Evolutionary conservation across 2,329 filamentous ascomycete genomes (phyloP).

Genomic region (Mycosphaerelloides madeirae): DNA sequence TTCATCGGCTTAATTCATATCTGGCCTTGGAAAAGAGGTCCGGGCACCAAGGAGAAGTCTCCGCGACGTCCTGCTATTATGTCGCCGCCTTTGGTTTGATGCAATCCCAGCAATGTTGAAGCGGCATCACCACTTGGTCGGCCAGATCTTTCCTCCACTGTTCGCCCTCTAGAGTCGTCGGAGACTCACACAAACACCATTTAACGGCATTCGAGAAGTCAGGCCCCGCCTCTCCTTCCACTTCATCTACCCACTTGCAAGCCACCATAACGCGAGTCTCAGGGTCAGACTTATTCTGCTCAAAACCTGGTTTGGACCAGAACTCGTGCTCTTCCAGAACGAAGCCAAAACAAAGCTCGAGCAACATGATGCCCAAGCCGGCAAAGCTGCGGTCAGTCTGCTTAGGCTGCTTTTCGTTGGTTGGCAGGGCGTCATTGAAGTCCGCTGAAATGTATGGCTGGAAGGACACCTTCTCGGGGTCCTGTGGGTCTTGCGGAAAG

Average conservation of each 20-base stretch:
- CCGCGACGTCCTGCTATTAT: too few relatives aligned
- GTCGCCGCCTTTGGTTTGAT: slow-evolving; percentile 4
- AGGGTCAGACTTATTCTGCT: background rate
- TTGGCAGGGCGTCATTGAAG: slow-evolving; percentile 3
- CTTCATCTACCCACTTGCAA: slow-evolving; percentile 5
- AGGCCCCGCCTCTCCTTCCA: slow-evolving; percentile 8
- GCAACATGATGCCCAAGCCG: slow-evolving; percentile 15
- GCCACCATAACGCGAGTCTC: slow-evolving; percentile 9
- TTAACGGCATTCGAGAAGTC: slow-evolving; percentile 4
- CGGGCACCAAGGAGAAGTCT: too few relatives aligned
- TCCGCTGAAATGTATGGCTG: slow-evolving; percentile 14
- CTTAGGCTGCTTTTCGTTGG: background rate
- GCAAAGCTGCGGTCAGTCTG: slow-evolving; percentile 11
- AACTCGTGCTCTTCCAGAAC: slow-evolving; percentile 8
- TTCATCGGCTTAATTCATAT: too few relatives aligned
- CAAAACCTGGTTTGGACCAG: slow-evolving; percentile 5
- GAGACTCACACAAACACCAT: slow-evolving; percentile 16
- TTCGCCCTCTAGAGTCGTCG: slow-evolving; percentile 13
- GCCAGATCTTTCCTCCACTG: slow-evolving; percentile 14
- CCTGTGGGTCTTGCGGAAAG: slow-evolving; percentile 5
- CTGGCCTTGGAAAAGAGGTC: too few relatives aligned
- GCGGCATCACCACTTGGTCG: slow-evolving; percentile 11
- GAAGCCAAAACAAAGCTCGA: slow-evolving; percentile 9
- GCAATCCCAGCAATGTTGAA: slow-evolving; percentile 12
- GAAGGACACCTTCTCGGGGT: background rate